Base-by-base conservation (phyloP, 768 basidiomycete genomes). In the Russula sp. region DNA sequence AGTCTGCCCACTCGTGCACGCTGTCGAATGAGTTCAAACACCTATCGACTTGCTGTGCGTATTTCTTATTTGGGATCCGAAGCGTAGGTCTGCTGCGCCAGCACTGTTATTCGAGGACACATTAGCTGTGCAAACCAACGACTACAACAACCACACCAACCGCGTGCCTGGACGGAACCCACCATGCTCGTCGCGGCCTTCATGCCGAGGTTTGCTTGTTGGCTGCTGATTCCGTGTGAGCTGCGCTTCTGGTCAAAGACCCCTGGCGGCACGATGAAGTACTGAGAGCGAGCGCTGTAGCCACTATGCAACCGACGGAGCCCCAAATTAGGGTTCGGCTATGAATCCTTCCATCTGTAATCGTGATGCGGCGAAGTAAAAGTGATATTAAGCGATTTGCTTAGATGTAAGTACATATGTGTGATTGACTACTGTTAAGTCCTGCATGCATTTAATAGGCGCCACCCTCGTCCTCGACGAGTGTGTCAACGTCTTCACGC, bases 1-100 rank as follows among this genome's bases (percentile, higher is more conserved):
- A 98, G 78, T 99, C 97, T 64, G 97, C 95, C 97, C 97, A 99
- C 78, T 99, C 97, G 62, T 96, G 92, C 63, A 97, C 93, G 71
- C 86, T 92, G 72, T 97, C 94, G 72, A 99, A 98, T 1, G 93
- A 88, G 66, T 87, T 89, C 53, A 99, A 80, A 69, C 91, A 93
- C 76, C 89, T 89, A 73, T 99, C 97, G 54, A 99, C 92, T 70
- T 93, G 90, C 61, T 89, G 86, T 0, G 87, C 80, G 76, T 94
- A 98, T 76, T 97, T 97, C 79, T 91, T 93, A 97, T 74, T 94
- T 95, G 16, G 92, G 90, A 78, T 98, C 95, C 10, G 87, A 83
- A 30, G 85, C 82, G 70, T 85, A 86, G 16, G 78, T 72, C 61
- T 84, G 84, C 44, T 83, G 80, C 36, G 80, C 76, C 13, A 80